Percentiles rank a stretch among this genome's conserved stretches.
These are phyloP conservation scores for Nitzschia sp. DNA, from an alignment of 108 stramenopile genomes.

Conservation along the genomic window DNA sequence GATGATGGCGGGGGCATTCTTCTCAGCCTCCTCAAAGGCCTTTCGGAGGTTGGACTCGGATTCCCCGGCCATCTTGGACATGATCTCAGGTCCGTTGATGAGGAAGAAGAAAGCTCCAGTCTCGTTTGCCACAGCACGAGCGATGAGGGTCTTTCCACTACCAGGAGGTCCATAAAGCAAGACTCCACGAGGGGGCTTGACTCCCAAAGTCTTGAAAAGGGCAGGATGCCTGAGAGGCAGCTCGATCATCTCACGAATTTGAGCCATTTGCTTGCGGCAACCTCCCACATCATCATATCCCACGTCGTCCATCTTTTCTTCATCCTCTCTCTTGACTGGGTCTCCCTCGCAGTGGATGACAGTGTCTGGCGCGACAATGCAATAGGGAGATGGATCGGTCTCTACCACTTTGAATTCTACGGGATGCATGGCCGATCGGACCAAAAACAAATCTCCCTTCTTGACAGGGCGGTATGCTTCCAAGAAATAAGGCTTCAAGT, in stretches of 20 bases:
- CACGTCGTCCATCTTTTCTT: slow-evolving; percentile 97
- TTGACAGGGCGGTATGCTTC: slow-evolving; percentile 99
- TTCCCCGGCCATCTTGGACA: slow-evolving; percentile 99
- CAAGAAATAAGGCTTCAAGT: slow-evolving; percentile 99
- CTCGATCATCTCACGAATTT: slow-evolving; percentile 99
- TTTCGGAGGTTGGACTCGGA: slow-evolving; percentile 97
- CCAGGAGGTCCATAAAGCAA: slow-evolving; percentile 99
- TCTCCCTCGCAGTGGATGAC: slow-evolving; percentile 99
- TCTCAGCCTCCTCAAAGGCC: slow-evolving; percentile 98
- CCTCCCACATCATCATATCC: slow-evolving; percentile 99
- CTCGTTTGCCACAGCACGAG: slow-evolving; percentile 99
- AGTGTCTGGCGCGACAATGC: slow-evolving; percentile 98
- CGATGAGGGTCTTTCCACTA: slow-evolving; percentile 98
- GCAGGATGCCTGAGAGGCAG: slow-evolving; percentile 98
- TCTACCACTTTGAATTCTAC: slow-evolving; percentile 99
- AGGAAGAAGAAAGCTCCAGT: slow-evolving; percentile 99
- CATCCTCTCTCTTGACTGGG: slow-evolving; percentile 98
- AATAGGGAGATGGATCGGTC: slow-evolving; percentile 95
- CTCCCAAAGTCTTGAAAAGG: slow-evolving; percentile 99
- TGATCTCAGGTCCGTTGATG: slow-evolving; percentile 99
- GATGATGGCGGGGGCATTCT: slow-evolving; percentile 99
- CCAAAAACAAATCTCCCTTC: slow-evolving; percentile 98
- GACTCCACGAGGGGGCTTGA: slow-evolving; percentile 99
- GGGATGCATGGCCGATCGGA: slow-evolving; percentile 98
- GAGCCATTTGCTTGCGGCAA: slow-evolving; percentile 96